These are phyloP conservation scores for Strobilomyces confusus DNA, from an alignment of 768 basidiomycete species.

Conservation along the genomic window DNA sequence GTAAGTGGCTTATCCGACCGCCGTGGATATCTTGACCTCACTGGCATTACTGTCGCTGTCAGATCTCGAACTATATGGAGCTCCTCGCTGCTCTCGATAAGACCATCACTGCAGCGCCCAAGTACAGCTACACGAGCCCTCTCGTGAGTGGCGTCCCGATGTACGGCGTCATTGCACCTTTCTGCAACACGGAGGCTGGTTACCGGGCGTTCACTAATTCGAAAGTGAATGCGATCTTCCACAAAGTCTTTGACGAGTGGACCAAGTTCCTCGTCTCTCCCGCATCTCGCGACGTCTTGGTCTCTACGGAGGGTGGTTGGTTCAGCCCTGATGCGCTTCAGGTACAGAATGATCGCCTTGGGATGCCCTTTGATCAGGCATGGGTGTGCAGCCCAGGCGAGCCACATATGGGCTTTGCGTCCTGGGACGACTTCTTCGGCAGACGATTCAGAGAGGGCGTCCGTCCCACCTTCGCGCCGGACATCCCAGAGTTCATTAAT, in stretches of 20 bases:
- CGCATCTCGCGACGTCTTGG: not conserved
- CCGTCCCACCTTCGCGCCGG: not conserved
- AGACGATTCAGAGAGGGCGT: not conserved
- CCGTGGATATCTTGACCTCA: not conserved
- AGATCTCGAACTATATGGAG: not conserved
- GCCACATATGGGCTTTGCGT: not conserved
- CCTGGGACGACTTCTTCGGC: not conserved
- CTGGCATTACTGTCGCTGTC: not conserved
- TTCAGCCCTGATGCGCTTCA: not conserved
- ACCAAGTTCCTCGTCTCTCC: conserved; percentile 26
- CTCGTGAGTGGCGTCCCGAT: conserved; percentile 20
- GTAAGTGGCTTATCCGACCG: not conserved
- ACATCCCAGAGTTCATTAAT: conserved; percentile 34
- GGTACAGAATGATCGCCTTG: not conserved
- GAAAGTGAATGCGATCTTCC: conserved; percentile 44
- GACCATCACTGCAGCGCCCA: conserved; percentile 9
- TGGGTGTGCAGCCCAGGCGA: not conserved
- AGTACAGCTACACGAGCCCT: conserved; percentile 10
- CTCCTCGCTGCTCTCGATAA: conserved; percentile 10
- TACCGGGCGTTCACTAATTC: conserved; percentile 27
- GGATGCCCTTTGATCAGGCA: not conserved
- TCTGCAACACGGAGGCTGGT: conserved; percentile 20
- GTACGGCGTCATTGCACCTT: conserved; percentile 18
- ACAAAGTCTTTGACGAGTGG: conserved; percentile 50
- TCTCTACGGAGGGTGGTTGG: not conserved